A percentile compares a stretch with the other conserved stretches of the same genome.
These are phyloP conservation scores for Alternaria angustiovoidea DNA, from an alignment of 2,329 filamentous ascomycete species.

Conservation along the genomic window DNA sequence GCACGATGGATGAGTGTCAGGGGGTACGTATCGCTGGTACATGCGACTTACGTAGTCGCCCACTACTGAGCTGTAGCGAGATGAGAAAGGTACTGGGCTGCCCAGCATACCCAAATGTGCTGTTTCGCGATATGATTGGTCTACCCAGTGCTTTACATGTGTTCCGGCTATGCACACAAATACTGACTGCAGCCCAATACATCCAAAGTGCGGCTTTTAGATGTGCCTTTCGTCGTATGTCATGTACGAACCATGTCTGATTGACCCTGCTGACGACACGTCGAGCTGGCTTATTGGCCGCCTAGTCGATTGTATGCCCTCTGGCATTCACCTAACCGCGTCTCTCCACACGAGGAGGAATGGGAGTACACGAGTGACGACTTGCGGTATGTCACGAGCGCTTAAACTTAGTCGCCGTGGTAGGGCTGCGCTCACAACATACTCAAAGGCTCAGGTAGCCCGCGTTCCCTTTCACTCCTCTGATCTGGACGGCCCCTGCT, in stretches of 20 bases:
- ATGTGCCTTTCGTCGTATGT: conserved; percentile 28
- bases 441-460: conserved; percentile 38
- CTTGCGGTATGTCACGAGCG: conserved; percentile 41
- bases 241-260: conserved; percentile 28
- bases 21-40: conserved; percentile 25
- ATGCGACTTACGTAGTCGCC: conserved; percentile 31
- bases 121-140: conserved; percentile 43
- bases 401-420: conserved; percentile 40
- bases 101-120: conserved; percentile 29
- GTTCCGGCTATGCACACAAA: conserved; percentile 46
- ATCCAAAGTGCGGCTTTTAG: conserved; percentile 28
- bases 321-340: conserved; percentile 26
- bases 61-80: conserved; percentile 24
- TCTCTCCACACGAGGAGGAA: conserved; percentile 27
- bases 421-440: conserved; percentile 20
- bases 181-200: conserved; percentile 44
- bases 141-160: conserved; percentile 35
- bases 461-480: conserved; percentile 28
- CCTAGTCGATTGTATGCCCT: conserved; percentile 21
- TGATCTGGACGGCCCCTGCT: conserved; percentile 1
- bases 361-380: conserved; percentile 44
- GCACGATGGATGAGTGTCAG: conserved; percentile 29
- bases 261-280: conserved; percentile 30
- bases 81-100: conserved; percentile 33
- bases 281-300: conserved; percentile 39